Evolutionary conservation across 2,329 filamentous ascomycete species (phyloP), one percentile per base, ranked within the genome.

Genomic region (Penicillium concentricum): DNA sequence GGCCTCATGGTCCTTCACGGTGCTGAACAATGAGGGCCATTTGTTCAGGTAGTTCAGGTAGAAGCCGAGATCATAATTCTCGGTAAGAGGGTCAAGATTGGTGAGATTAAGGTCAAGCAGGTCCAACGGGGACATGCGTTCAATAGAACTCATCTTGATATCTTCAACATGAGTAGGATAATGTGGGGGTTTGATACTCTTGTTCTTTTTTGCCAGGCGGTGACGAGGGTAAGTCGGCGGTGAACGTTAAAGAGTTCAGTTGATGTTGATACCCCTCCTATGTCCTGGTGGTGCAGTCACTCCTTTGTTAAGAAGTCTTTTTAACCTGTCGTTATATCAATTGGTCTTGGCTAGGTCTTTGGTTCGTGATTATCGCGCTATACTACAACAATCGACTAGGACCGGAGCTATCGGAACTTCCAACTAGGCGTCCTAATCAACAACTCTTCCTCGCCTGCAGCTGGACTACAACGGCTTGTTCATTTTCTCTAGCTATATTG

Each of bases 41-140:
- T 90, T 91, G 51, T 92, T 91, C 63, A 96, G 87, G 77, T 99
- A 99, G 69, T 95, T 90, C 58, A 97, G 85, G 79, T 99, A 99
- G 80, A 97, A 99, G 61, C 87, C 85, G 63, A 96, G 84, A 74
- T 96, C 92, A 79, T 97, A 99, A 55, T 95, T 97, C 79, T 99
- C 94, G n/a, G 94, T 97, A 60, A 97, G 82, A 39, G 91, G 91
- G 72, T 99, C 94, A 60, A 99, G 87, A 72, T 99, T 99, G 77
- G 92, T 96, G 63, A 92, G 87, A 65, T 95, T 96, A 76, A 97
- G 88, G 65, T 87, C 88, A 76, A 96, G 87, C 60, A 97, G 82
- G 74, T 99, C 94, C 65, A 85, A 83, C 2, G 91, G 88, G 59
- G 84, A 85, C 80, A 97, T 96, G 65, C 90, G 87, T 51, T 92